Conservation (phyloP, 2,329 filamentous ascomycete genomes). For the Onygenales sp. region DNA sequence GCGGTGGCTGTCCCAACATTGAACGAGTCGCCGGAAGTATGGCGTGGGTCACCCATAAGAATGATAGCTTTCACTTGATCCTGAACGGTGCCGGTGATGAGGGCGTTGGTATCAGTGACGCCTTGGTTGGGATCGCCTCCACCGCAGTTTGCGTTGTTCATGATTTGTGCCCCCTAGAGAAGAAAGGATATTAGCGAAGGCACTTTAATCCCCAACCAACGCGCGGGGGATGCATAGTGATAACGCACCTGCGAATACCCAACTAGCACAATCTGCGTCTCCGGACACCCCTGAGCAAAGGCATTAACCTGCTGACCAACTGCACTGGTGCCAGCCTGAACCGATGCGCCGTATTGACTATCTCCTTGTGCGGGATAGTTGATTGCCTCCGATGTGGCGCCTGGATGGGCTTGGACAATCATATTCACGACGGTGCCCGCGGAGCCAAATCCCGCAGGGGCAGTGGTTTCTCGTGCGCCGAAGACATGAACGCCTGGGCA, state of each 20-base stretch:
- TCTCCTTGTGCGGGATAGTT: conserved; percentile 55
- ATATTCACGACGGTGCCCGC: conserved; percentile 42
- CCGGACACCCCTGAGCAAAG: conserved; percentile 49
- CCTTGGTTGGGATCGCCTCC: conserved; percentile 42
- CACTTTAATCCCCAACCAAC: neutral
- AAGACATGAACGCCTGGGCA: neutral
- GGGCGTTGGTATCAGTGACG: conserved; percentile 11
- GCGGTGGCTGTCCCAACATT: conserved; percentile 52
- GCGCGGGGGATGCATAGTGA: neutral
- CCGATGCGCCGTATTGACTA: conserved; percentile 51
- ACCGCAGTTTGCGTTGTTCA: conserved; percentile 54
- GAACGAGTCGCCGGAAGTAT: conserved; percentile 46
- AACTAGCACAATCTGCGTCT: conserved; percentile 49
- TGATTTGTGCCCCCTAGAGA: conserved; percentile 50
- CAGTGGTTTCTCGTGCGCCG: neutral
- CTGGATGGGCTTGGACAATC: conserved; percentile 40
- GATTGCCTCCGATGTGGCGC: conserved; percentile 47
- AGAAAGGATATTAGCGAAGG: neutral
- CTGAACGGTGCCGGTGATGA: conserved; percentile 39
- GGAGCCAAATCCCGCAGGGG: neutral
- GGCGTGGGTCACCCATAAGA: conserved; percentile 56
- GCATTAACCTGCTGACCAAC: conserved; percentile 51
- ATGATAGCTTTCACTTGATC: conserved; percentile 53
- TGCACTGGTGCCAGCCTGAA: conserved; percentile 47
- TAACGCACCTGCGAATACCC: conserved; percentile 51